Evolutionary conservation across 345 rosid genomes (phyloP).

Genomic region (Tarenaya hassleriana): DNA sequence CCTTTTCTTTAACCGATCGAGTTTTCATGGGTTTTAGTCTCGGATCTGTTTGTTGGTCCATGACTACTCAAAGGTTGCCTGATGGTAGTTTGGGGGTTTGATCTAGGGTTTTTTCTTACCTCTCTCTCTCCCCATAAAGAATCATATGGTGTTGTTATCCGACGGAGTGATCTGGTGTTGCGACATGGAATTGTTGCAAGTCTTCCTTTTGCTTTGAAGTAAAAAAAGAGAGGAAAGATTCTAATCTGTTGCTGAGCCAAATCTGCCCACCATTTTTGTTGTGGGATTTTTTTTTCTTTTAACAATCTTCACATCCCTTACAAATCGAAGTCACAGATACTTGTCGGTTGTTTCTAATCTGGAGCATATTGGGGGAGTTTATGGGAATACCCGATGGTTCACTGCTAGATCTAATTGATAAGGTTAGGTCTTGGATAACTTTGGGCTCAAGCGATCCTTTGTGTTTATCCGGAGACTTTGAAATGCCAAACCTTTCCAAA

Average conservation of each 20-base stretch:
- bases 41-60: constrained; percentile 29
- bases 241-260: constrained; percentile 25
- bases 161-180: not conserved
- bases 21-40: constrained; percentile 30
- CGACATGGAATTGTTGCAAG: constrained; percentile 23
- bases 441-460: constrained; percentile 48
- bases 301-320: constrained; percentile 13
- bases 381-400: constrained; percentile 77
- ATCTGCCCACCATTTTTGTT: constrained; percentile 56
- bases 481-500: constrained; percentile 41
- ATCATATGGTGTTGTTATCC: too few species aligned
- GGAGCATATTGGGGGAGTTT: constrained; percentile 31
- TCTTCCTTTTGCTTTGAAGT: constrained; percentile 8
- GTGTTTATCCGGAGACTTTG: constrained; percentile 29
- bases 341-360: constrained; percentile 18
- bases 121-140: not conserved
- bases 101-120: constrained; percentile 33
- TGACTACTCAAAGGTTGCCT: constrained; percentile 8
- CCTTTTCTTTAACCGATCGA: constrained; percentile 10
- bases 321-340: constrained; percentile 24
- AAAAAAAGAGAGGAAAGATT: constrained; percentile 12
- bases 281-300: constrained; percentile 34
- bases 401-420: constrained; percentile 59
- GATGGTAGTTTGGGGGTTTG: constrained; percentile 8
- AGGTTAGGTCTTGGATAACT: constrained; percentile 74